phyloP scores from a whole-genome alignment of 495 filamentous ascomycete genomes.

The Talaromyces stipitatus region DNA sequence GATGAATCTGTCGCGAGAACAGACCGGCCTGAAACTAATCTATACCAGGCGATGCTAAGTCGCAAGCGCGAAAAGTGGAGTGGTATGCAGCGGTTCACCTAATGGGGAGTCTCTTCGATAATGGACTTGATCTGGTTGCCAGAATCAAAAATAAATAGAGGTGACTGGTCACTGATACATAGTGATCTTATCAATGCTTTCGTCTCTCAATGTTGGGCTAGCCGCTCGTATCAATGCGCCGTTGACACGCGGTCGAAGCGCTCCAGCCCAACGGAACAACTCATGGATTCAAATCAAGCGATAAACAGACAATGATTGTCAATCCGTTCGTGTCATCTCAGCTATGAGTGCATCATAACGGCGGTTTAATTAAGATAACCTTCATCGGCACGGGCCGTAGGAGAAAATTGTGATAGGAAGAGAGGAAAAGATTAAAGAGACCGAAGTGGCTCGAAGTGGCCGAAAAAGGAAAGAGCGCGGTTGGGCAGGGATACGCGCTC shows the following conservation, averaged over 20 bases:
- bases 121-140: not conserved
- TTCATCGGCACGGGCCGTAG: not conserved
- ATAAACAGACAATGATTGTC: not conserved
- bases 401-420: not conserved
- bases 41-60: not conserved
- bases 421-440: not conserved
- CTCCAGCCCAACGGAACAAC: not conserved
- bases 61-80: not conserved
- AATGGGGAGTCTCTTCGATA: too few relatives aligned
- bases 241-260: not conserved
- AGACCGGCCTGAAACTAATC: not conserved
- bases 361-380: not conserved
- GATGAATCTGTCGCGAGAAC: not conserved
- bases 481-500: constrained; percentile 4
- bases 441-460: not conserved
- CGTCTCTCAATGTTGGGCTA: not conserved
- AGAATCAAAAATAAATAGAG: not conserved
- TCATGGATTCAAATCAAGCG: not conserved
- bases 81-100: not conserved
- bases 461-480: not conserved
- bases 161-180: too few relatives aligned
- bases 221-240: not conserved
- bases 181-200: too few relatives aligned
- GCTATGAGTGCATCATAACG: not conserved
- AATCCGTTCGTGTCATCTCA: not conserved